Percentiles rank a stretch among this genome's conserved stretches.
Conservation (phyloP, 2,329 filamentous ascomycete genomes). For the Colletotrichum navitas region DNA sequence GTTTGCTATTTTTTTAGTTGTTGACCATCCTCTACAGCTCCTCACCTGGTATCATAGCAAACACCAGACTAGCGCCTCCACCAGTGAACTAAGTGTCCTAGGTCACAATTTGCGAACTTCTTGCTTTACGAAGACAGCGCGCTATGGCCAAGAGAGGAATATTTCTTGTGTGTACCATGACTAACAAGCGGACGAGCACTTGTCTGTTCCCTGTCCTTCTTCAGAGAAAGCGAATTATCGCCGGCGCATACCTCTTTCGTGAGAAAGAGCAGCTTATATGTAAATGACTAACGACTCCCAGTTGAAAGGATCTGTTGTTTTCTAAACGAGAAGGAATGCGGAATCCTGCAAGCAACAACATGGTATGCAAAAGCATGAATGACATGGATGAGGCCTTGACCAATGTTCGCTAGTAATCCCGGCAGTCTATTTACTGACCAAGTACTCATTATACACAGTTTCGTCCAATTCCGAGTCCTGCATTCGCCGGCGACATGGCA, state of each 20-base stretch:
- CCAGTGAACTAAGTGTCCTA: neutral
- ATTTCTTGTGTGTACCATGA: too few species aligned
- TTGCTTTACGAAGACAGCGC: too few species aligned
- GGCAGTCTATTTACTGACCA: neutral
- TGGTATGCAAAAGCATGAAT: neutral
- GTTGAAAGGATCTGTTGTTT: neutral
- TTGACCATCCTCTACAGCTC: too few species aligned
- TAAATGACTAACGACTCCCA: accelerated
- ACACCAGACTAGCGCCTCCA: neutral
- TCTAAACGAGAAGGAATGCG: too few species aligned
- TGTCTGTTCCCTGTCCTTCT: neutral
- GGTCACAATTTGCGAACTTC: too few species aligned
- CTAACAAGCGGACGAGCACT: too few species aligned
- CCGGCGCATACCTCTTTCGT: neutral
- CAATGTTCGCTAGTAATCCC: neutral
- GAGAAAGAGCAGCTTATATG: neutral
- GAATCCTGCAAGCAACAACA: neutral
- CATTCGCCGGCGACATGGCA: neutral
- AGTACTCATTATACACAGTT: neutral
- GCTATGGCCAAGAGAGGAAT: too few species aligned
- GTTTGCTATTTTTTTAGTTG: too few species aligned
- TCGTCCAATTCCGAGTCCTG: neutral
- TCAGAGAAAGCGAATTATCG: neutral
- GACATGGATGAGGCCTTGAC: too few species aligned
- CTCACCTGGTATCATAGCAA: neutral